Conservation (phyloP, 1,284 basidiomycete species). For the Trametes pubescens region DNA sequence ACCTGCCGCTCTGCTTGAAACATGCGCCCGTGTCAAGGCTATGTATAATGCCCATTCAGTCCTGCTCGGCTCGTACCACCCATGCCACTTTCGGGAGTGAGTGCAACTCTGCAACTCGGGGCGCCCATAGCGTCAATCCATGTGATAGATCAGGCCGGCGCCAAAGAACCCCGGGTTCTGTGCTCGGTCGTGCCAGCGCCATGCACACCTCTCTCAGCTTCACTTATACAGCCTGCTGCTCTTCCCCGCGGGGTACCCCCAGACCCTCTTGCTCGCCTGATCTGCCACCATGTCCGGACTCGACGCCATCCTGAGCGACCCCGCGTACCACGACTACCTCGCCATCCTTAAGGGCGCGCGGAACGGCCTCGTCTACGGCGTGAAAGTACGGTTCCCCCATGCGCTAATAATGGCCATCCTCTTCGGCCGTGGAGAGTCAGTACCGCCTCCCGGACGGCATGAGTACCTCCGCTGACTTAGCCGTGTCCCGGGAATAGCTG, state of each 20-base stretch:
- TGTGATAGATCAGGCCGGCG: conserved; percentile 20
- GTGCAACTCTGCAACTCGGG: neutral
- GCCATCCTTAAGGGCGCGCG: conserved; percentile 94
- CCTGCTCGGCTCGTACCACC: neutral
- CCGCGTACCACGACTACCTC: conserved; percentile 89
- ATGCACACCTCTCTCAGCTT: conserved; percentile 2
- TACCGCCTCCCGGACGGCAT: conserved; percentile 28
- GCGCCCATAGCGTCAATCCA: conserved; percentile 4
- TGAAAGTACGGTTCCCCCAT: conserved; percentile 98
- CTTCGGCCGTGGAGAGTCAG: conserved; percentile 89
- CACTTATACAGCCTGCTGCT: conserved; percentile 17
- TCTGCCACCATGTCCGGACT: conserved; percentile 39
- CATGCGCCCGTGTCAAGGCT: neutral
- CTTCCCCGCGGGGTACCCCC: conserved; percentile 10
- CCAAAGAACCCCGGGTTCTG: conserved; percentile 19
- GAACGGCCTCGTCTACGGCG: conserved; percentile 92
- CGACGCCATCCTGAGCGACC: conserved; percentile 59
- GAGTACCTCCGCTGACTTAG: conserved; percentile 8
- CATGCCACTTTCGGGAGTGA: neutral
- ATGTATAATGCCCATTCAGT: neutral
- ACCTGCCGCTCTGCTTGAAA: neutral
- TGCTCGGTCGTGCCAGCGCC: conserved; percentile 19
- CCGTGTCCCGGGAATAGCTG: conserved; percentile 56
- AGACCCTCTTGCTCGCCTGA: neutral
- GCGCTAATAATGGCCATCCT: conserved; percentile 98